Base-by-base conservation (phyloP, 1,284 basidiomycete genomes). In the Ganoderma boninense region DNA sequence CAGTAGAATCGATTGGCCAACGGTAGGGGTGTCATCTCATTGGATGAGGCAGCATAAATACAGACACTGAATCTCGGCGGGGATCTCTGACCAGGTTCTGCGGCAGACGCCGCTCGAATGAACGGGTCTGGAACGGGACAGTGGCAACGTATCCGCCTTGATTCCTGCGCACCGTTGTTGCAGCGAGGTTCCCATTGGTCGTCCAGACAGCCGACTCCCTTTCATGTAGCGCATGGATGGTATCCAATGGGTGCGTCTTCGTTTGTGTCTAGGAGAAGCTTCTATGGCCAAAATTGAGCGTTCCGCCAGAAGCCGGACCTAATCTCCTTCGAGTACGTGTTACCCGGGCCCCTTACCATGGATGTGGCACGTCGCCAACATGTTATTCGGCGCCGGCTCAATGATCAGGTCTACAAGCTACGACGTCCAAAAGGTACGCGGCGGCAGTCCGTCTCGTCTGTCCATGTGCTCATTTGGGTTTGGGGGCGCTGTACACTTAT, bases 91-190 rank as follows among this genome's bases (percentile, higher is more conserved):
- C 59, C 73, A 83, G 87, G 82, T 44, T 80, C 87, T 38, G 74
- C 83, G 10, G 84, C 81, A 23, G 92, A 93, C 78, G 92, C 90
- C 2, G 89, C 89, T 0, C 93, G 89, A 78, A 92, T 93, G 89
- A 88, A 92, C 89, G 2, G 91, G 90, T 2, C 78, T 93, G 4
- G 92, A 94, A 79, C 83, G 83, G 49, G 85, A 89, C 73, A 81
- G 81, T 61, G 85, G 87, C 72, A 82, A 88, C 61, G 84, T 87
- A 8, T 92, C 92, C 73, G 90, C 90, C 11, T 87, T 91, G 0
- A n/a, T n/a, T 87, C 90, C 2, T 93, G 92, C 80, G 90, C 91
- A 1, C 91, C 91, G 5, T 80, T 92, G 6, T 80, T 92, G 38
- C 84, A 87, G 88, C 87, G 71, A 73, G 84, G n/a, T 40, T 23